phyloP scores from a whole-genome alignment of 441 rosid genomes.

The Erodium moschatum region DNA sequence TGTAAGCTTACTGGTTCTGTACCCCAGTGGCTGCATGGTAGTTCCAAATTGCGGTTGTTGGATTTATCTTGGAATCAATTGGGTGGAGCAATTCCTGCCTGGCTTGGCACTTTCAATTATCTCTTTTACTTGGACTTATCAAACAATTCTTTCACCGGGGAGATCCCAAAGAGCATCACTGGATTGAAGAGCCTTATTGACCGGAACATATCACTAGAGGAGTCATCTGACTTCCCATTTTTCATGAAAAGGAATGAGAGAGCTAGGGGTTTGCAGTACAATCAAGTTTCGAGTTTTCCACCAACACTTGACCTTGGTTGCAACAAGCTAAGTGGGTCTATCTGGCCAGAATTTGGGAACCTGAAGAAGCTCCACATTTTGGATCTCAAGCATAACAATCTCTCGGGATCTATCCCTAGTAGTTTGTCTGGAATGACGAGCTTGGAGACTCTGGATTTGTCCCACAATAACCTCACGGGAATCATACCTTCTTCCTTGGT shows the following conservation, averaged over 20 bases:
- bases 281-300: conserved; percentile 61
- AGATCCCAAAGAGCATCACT: conserved; percentile 54
- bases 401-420: conserved; percentile 56
- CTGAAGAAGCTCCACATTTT: conserved; percentile 56
- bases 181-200: conserved; percentile 37
- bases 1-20: conserved; percentile 54
- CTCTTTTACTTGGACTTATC: conserved; percentile 83
- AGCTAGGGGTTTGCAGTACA: conserved; percentile 51
- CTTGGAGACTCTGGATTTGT: conserved; percentile 66
- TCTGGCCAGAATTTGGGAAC: conserved; percentile 69
- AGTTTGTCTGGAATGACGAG: conserved; percentile 58
- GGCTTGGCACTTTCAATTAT: conserved; percentile 42
- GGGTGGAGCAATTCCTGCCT: conserved; percentile 44
- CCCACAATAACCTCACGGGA: conserved; percentile 54
- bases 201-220: conserved; percentile 41
- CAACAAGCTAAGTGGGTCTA: conserved; percentile 51
- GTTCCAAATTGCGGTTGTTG: conserved; percentile 45
- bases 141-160: conserved; percentile 55
- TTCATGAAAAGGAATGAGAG: conserved; percentile 51
- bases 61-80: conserved; percentile 75
- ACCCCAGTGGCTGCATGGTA: conserved; percentile 47
- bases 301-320: conserved; percentile 52
- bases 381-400: conserved; percentile 39
- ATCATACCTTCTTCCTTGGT: conserved; percentile 45
- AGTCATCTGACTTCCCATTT: conserved; percentile 61